Percentiles rank a stretch among this genome's conserved stretches.
phyloP scores from a whole-genome alignment of 2,329 filamentous ascomycete species.

The Proliferodiscus dingleyae region DNA sequence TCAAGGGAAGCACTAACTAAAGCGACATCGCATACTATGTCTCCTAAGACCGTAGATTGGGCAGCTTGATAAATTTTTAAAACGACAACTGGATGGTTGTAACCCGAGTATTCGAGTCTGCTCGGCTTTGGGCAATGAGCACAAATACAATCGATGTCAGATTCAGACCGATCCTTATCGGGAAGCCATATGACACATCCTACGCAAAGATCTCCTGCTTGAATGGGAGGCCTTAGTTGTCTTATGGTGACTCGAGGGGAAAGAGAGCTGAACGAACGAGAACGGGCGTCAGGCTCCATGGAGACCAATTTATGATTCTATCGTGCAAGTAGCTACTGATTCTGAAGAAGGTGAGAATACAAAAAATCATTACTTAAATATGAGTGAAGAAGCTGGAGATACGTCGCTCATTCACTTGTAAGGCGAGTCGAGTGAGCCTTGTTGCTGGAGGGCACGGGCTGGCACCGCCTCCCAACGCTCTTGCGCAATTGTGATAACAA shows the following conservation, averaged over 20 bases:
- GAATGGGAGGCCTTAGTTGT: neutral
- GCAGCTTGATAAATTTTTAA: neutral
- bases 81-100: constrained; percentile 13
- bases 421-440: no score
- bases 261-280: neutral
- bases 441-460: no score
- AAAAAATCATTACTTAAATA: no score
- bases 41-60: constrained; percentile 9
- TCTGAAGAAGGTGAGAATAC: no score
- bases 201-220: constrained; percentile 13
- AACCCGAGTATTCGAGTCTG: constrained; percentile 13
- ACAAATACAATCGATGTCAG: constrained; percentile 11
- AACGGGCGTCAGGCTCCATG: neutral
- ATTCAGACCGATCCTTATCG: neutral
- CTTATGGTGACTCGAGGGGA: neutral
- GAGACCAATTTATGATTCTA: no score
- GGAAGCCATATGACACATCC: constrained; percentile 20
- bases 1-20: constrained; percentile 8
- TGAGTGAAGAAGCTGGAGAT: no score
- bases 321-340: no score
- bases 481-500: no score
- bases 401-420: no score
- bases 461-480: no score
- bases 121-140: constrained; percentile 1
- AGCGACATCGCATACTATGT: constrained; percentile 18